phyloP scores from a whole-genome alignment of 768 basidiomycete species.

The Leccinellum albellum region DNA sequence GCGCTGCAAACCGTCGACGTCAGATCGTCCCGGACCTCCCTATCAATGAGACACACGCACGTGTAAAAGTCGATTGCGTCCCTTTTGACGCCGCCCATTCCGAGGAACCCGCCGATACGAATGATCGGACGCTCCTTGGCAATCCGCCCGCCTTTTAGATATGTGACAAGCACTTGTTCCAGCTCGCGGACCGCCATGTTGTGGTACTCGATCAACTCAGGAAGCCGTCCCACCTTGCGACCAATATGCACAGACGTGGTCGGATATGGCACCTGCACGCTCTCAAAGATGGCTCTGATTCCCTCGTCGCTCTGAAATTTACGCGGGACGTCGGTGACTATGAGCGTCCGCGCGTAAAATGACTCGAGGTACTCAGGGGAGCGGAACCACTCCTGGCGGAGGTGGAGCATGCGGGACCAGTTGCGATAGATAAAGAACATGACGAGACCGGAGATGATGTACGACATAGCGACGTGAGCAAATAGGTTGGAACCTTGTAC shows the following conservation, averaged over 20 bases:
- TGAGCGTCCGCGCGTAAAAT: conserved; percentile 91
- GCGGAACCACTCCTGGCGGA: conserved; percentile 86
- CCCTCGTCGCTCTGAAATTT: conserved; percentile 84
- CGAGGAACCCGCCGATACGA: conserved; percentile 72
- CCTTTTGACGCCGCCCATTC: conserved; percentile 77
- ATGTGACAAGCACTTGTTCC: conserved; percentile 84
- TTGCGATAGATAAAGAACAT: conserved; percentile 69
- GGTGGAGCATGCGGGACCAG: conserved; percentile 73
- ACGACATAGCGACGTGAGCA: conserved; percentile 80
- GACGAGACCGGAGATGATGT: conserved; percentile 73
- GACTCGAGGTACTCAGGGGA: conserved; percentile 83
- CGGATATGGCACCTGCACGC: conserved; percentile 78
- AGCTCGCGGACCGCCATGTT: conserved; percentile 93
- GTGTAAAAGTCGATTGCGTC: conserved; percentile 95
- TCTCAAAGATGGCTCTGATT: conserved; percentile 69
- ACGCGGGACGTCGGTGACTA: conserved; percentile 75
- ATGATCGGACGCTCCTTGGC: conserved; percentile 81
- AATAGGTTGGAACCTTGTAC: conserved; percentile 70
- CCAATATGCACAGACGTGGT: conserved; percentile 90
- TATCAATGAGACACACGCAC: conserved; percentile 41
- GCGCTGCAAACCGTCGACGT: conserved; percentile 26
- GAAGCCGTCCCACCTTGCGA: conserved; percentile 81
- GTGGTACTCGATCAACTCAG: conserved; percentile 87
- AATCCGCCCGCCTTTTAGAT: conserved; percentile 79
- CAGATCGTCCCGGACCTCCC: neutral